Base-by-base conservation (phyloP, 495 filamentous ascomycete species). In the Aspergillus coremiiformis region DNA sequence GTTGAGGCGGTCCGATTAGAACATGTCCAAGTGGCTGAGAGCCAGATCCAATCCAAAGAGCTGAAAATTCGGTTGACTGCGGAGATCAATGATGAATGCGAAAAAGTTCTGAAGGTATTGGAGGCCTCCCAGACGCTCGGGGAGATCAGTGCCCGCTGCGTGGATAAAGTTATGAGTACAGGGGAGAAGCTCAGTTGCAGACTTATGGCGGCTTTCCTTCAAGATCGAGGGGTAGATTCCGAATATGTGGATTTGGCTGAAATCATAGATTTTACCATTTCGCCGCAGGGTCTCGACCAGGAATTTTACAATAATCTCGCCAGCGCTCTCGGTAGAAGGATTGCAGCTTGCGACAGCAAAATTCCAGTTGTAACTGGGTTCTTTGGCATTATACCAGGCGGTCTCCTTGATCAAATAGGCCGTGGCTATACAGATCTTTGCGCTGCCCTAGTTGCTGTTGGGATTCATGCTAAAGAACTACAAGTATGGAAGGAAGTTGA, bases 401-500 rank as follows among this genome's bases (percentile, higher is more conserved):
- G 86, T 37, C 67, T 94, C 51, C 76, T 94, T 50, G 79, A 87
- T 50, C 82, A 85, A 39, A 79, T 94, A 53, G 90, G 90, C 19
- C 82, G 90, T 53, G 90, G 90, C 5, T 95, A 95, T 61, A 93
- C 89, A 0, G 90, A 96, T 68, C 78, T 96, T 30, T 94, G 90
- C 59, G 89, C 89, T 2, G 87, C 90, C 30, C 68, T 95, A 11
- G 80, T 84, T 23, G 89, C 90, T 0, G 88, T 94, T 3, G 90
- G 86, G 19, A 68, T 89, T 0, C 78, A 78, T 49, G 87, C 88
- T 4, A 74, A 83, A 27, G 90, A 96, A 61, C 75, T 95, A 20
- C 90, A 96, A 61, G 84, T 95, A 7, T 92, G 89, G 88, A 95
- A 95, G 69, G 89, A 95, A 60, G 89, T 95, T 19, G 88, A 93